Conservation (phyloP, 768 basidiomycete genomes). For the Mycena latifolia region DNA sequence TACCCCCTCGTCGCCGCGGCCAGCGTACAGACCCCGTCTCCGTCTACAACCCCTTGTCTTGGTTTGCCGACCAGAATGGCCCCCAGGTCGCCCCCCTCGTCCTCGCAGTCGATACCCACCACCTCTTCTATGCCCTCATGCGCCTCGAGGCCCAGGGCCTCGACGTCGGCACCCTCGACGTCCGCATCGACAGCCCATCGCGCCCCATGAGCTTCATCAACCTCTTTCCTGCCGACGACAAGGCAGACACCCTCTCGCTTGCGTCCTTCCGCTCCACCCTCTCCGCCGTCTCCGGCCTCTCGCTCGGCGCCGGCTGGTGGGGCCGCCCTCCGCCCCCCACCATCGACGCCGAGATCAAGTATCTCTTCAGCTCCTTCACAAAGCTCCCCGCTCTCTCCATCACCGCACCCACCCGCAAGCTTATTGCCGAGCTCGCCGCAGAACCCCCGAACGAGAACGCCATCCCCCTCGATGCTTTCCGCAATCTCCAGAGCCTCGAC, state of each 20-base stretch:
- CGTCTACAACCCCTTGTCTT: slow-evolving; percentile 71
- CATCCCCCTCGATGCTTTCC: slow-evolving; percentile 87
- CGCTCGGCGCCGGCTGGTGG: slow-evolving; percentile 84
- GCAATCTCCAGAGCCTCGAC: slow-evolving; percentile 82
- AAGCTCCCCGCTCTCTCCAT: slow-evolving; percentile 86
- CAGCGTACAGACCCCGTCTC: slow-evolving; percentile 46
- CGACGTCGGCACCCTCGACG: slow-evolving; percentile 84
- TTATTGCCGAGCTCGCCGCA: slow-evolving; percentile 75
- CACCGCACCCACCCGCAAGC: slow-evolving; percentile 70
- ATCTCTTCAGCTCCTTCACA: slow-evolving; percentile 91
- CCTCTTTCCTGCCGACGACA: slow-evolving; percentile 65
- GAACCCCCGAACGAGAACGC: slow-evolving; percentile 82
- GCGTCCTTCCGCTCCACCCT: slow-evolving; percentile 82
- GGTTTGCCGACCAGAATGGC: slow-evolving; percentile 61
- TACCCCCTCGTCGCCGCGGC: slow-evolving; percentile 58
- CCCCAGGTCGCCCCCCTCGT: slow-evolving; percentile 61
- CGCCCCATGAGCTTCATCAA: slow-evolving; percentile 83
- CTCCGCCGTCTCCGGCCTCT: slow-evolving; percentile 81
- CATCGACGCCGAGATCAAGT: slow-evolving; percentile 83
- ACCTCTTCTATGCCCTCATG: slow-evolving; percentile 90
- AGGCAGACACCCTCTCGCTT: slow-evolving; percentile 80
- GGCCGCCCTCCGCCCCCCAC: slow-evolving; percentile 65
- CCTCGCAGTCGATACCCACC: slow-evolving; percentile 82
- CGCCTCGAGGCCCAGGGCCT: slow-evolving; percentile 87
- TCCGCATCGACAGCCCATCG: slow-evolving; percentile 77